Percentiles rank a stretch among this genome's conserved stretches.
phyloP scores from a whole-genome alignment of 163 green algal species.

The Scenedesmus sp. region DNA sequence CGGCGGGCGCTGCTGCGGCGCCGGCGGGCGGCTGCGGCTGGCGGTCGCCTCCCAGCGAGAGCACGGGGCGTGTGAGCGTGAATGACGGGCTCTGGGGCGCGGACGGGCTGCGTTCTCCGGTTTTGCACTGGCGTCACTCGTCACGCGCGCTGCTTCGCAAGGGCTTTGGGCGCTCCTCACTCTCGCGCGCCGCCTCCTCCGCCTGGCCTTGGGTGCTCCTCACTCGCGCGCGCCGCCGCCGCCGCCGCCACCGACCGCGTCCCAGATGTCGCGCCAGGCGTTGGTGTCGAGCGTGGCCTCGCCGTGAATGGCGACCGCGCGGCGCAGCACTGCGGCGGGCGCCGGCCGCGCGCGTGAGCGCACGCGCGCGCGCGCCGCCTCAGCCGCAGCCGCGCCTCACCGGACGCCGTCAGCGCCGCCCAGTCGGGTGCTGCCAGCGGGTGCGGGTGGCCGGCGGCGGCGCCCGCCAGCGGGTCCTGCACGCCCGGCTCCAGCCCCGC shows the following conservation, averaged over 20 bases:
- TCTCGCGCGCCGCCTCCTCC: too few species aligned
- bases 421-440: constrained; percentile 23
- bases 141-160: too few species aligned
- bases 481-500: not conserved
- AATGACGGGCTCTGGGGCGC: too few species aligned
- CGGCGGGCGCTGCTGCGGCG: too few species aligned
- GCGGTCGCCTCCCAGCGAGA: too few species aligned
- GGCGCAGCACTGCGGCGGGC: constrained; percentile 21
- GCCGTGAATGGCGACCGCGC: constrained; percentile 7
- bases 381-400: not conserved
- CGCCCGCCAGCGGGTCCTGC: constrained; percentile 13
- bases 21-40: too few species aligned
- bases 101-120: too few species aligned
- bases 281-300: constrained; percentile 4
- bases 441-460: not conserved
- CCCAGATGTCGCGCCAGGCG: constrained; percentile 14
- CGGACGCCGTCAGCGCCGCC: not conserved
- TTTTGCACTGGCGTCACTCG: too few species aligned
- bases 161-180: too few species aligned
- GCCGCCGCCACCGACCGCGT: not conserved
- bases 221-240: too few species aligned
- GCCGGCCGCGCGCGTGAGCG: not conserved
- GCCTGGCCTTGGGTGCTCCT: too few species aligned
- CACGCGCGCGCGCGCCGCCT: not conserved
- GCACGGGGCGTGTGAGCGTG: too few species aligned